Evolutionary conservation across 1,284 basidiomycete species (phyloP).

Genomic region (Wolfiporia cocos): DNA sequence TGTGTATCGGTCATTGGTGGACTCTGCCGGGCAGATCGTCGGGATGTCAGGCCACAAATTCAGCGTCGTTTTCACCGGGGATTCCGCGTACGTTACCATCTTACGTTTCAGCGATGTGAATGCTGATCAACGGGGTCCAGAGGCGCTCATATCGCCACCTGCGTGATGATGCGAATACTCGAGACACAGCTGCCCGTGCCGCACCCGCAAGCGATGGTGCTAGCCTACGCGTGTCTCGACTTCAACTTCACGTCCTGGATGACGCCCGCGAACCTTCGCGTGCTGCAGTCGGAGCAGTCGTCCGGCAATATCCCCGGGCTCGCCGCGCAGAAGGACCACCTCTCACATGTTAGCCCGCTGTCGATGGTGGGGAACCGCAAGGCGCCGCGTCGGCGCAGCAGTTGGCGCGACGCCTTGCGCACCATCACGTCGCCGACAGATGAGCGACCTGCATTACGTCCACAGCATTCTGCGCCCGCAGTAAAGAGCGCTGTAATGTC

Average conservation of each 20-base stretch:
- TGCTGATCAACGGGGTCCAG: constrained; percentile 32
- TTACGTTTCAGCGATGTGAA: constrained; percentile 1
- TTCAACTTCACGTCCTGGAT: constrained; percentile 99
- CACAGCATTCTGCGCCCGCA: constrained; percentile 12
- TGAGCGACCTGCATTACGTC: constrained; percentile 16
- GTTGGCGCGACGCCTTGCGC: constrained; percentile 47
- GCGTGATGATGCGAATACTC: constrained; percentile 78
- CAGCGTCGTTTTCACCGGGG: constrained; percentile 76
- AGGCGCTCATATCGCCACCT: constrained; percentile 80
- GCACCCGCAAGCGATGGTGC: constrained; percentile 75
- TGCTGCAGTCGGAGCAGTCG: constrained; percentile 80
- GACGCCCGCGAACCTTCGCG: constrained; percentile 80
- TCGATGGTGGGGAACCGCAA: constrained; percentile 76
- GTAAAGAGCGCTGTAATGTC: constrained; percentile 6
- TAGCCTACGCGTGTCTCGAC: constrained; percentile 82
- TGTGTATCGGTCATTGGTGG: constrained; percentile 76
- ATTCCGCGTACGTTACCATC: constrained; percentile 76
- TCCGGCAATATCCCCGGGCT: constrained; percentile 66
- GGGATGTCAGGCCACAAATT: constrained; percentile 81
- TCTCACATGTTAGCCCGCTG: constrained; percentile 81
- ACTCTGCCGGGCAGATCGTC: constrained; percentile 75
- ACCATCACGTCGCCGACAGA: constrained; percentile 18
- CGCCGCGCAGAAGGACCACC: constrained; percentile 82
- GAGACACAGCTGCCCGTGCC: constrained; percentile 55
- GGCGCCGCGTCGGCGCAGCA: constrained; percentile 35